Conservation (phyloP, 805 yeast genomes). For the Saccharomycopsis selenospora region DNA sequence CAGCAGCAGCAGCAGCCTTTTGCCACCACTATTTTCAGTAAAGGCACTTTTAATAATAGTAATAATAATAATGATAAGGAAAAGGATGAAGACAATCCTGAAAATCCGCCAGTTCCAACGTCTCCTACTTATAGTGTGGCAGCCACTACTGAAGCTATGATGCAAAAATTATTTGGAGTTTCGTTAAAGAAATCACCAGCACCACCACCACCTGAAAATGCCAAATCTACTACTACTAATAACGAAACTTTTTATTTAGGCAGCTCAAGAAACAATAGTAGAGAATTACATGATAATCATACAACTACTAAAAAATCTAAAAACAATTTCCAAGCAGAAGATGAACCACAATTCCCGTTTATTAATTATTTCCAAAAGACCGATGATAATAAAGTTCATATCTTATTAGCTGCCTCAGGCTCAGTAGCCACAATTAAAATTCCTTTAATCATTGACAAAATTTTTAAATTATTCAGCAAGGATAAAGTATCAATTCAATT, state of each 20-base stretch:
- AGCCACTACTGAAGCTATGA: too few relatives aligned
- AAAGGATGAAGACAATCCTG: too few relatives aligned
- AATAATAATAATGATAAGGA: too few relatives aligned
- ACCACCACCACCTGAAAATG: too few relatives aligned
- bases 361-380: slow-evolving; percentile 61
- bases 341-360: slow-evolving; percentile 39
- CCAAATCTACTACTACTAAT: too few relatives aligned
- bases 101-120: too few relatives aligned
- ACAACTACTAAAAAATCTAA: slow-evolving; percentile 6
- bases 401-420: slow-evolving; percentile 89
- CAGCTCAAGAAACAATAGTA: slow-evolving; percentile 7
- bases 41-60: too few relatives aligned
- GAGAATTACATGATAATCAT: background rate
- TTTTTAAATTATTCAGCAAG: slow-evolving; percentile 70
- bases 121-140: too few relatives aligned
- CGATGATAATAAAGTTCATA: slow-evolving; percentile 82
- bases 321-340: slow-evolving; percentile 9
- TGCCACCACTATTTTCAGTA: too few relatives aligned
- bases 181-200: too few relatives aligned
- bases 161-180: too few relatives aligned
- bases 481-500: slow-evolving; percentile 75
- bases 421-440: slow-evolving; percentile 95
- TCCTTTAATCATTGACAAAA: slow-evolving; percentile 79
- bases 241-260: background rate
- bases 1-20: too few relatives aligned